A percentile compares a stretch with the other conserved stretches of the same genome.
Evolutionary conservation across 2,329 filamentous ascomycete species (phyloP).

Genomic region (Ophiosphaerella korrae): DNA sequence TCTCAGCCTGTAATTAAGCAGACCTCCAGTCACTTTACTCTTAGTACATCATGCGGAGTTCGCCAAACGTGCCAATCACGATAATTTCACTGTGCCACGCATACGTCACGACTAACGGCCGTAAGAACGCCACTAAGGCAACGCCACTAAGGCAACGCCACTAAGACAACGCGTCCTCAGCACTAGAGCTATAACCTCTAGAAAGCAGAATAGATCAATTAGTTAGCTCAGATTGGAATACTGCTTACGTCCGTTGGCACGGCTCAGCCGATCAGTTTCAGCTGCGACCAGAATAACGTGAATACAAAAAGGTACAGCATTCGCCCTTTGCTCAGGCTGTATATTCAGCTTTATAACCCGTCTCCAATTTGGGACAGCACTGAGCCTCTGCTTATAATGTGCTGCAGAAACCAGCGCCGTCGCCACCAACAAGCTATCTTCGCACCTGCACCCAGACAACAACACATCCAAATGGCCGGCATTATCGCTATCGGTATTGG

Average conservation of each 20-base stretch:
- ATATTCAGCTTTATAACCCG: background rate
- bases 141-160: conserved; percentile 4
- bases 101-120: conserved; percentile 17
- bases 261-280: too few relatives aligned
- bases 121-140: conserved; percentile 6
- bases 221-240: background rate
- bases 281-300: background rate
- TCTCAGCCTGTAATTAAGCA: too few relatives aligned
- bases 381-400: conserved; percentile 7
- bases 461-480: conserved; percentile 23
- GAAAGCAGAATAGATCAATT: background rate
- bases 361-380: background rate
- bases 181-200: background rate
- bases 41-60: too few relatives aligned
- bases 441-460: background rate
- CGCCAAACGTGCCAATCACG: conserved; percentile 3
- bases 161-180: background rate
- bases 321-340: background rate
- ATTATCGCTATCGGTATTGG: conserved; percentile 25
- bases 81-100: conserved; percentile 1
- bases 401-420: conserved; percentile 10
- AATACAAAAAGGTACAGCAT: conserved; percentile 2
- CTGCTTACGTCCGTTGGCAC: background rate
- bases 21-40: too few relatives aligned
- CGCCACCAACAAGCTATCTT: background rate